phyloP scores from a whole-genome alignment of 2,329 filamentous ascomycete species.

The Colletotrichum tropicale region DNA sequence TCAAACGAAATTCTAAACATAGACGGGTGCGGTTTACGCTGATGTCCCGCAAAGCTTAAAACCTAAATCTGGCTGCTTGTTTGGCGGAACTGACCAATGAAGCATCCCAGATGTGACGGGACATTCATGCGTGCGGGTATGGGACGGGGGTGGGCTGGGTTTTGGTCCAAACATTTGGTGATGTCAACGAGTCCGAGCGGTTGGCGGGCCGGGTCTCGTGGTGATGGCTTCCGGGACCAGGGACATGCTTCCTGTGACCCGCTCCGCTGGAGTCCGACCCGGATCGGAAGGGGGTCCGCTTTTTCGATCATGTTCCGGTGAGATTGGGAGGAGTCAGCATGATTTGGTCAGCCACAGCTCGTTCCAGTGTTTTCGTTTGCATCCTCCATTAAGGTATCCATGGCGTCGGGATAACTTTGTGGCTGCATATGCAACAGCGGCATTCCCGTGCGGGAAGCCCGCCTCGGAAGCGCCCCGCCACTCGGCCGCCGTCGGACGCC shows the following conservation, averaged over 20 bases:
- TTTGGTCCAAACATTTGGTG: background rate
- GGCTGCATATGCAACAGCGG: background rate
- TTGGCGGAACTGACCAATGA: background rate
- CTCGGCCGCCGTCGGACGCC: background rate
- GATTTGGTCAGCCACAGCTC: background rate
- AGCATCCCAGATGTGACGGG: background rate
- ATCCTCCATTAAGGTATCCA: background rate
- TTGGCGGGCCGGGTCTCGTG: background rate
- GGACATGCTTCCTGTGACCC: background rate
- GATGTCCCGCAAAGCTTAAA: background rate
- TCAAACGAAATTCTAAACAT: slow-evolving; percentile 12
- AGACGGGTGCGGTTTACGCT: background rate
- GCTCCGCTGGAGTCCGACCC: background rate
- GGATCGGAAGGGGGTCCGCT: background rate
- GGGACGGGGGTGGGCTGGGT: background rate
- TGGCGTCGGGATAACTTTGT: background rate
- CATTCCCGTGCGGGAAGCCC: background rate
- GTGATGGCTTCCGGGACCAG: background rate
- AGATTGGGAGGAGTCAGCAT: background rate
- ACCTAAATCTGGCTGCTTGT: background rate
- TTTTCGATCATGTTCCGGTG: background rate
- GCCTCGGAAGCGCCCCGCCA: background rate
- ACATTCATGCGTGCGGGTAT: background rate
- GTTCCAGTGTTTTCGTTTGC: background rate
- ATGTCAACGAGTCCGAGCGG: background rate